Base-by-base conservation (phyloP, 2,329 filamentous ascomycete genomes). In the Incumbomyces delicatus region DNA sequence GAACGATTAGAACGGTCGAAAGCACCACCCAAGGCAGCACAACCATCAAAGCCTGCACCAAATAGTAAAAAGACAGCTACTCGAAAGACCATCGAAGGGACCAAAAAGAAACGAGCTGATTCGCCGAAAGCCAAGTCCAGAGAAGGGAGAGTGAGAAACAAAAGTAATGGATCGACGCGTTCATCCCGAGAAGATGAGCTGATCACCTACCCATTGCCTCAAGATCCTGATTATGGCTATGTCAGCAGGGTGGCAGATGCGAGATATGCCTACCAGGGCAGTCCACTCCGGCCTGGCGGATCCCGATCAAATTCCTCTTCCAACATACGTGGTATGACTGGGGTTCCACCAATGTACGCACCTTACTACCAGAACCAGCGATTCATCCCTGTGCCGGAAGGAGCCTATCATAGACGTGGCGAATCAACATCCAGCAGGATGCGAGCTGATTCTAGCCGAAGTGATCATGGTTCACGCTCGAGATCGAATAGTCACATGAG, bases 11-110 rank as follows among this genome's bases (percentile, higher is more conserved):
- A 53, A 47, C 54, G 51, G 45, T 52, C 73, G 76, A 40, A 41
- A 33, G 13, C 18, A n/a, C 35, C 31, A 58, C 69, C 76, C 52
- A 77, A 80, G 61, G 77, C 81, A 48, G 68, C 80, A 57, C 70
- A 75, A 55, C 55, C 45, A 12, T n/a, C 38, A 30, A 50, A 59
- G 54, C 48, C 48, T 43, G 31, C 55, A 58, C 51, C 58, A 44
- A 46, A 54, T 41, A 41, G 58, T 54, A 58, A 59, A 51, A 54
- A 61, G 37, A 47, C 49, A 31, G 45, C 51, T 32, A 55, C 55
- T 41, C 53, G 53, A 18, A 58, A 57, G 48, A 51, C 56, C 16
- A 44, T 58, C 31, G 54, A 57, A 39, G 18, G 22, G 7, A 48
- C 47, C 34, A 54, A 53, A 20, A 58, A 57, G 44, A 50, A 56